Evolutionary conservation across 164 flowering plant genomes (phyloP).

Genomic region (Stephania yunnanensis): DNA sequence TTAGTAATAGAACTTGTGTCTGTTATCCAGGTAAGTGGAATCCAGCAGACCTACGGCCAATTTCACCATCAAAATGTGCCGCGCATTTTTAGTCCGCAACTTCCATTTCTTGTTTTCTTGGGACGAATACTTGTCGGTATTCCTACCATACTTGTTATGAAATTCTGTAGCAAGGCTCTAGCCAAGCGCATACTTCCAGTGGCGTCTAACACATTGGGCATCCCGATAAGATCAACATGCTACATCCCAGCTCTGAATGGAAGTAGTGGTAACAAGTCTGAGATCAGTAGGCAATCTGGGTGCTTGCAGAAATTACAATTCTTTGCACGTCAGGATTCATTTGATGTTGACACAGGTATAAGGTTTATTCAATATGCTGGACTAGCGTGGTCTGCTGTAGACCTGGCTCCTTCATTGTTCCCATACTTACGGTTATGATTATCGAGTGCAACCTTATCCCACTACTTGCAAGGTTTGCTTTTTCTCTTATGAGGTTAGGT

Average conservation of each 20-base stretch:
- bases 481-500: conserved; percentile 1
- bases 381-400: conserved; percentile 98
- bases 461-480: not conserved
- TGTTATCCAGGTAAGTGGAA: conserved; percentile 66
- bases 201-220: conserved; percentile 61
- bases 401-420: conserved; percentile 81
- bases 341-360: conserved; percentile 92
- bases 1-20: not conserved
- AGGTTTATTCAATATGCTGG: conserved; percentile 92
- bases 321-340: conserved; percentile 43
- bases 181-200: conserved; percentile 87
- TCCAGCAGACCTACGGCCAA: conserved; percentile 82
- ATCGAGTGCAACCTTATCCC: not conserved
- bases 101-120: conserved; percentile 34
- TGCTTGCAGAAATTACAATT: conserved; percentile 52
- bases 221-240: conserved; percentile 68
- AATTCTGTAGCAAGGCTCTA: conserved; percentile 87
- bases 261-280: conserved; percentile 30
- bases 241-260: conserved; percentile 59
- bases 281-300: conserved; percentile 41
- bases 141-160: conserved; percentile 80
- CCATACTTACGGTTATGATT: conserved; percentile 44
- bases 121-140: conserved; percentile 78
- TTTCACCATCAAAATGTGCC: conserved; percentile 90
- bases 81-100: conserved; percentile 51